Conservation (phyloP, 2,329 filamentous ascomycete species). For the Diaporthe capsici region DNA sequence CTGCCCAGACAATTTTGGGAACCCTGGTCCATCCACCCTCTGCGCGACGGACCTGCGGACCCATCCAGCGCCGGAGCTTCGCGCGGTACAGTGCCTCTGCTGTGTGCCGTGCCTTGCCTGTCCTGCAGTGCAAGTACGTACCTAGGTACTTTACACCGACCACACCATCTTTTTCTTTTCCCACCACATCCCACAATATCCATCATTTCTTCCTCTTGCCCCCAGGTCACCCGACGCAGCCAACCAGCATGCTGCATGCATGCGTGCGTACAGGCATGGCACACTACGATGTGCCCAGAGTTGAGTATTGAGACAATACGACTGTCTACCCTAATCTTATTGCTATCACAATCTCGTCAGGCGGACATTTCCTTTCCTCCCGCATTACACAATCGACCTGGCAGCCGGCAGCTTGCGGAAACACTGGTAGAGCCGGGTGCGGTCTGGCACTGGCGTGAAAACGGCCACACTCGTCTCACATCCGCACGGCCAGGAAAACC, state of each 20-base stretch:
- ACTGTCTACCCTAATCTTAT: not conserved
- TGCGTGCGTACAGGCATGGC: not conserved
- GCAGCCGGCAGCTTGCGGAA: not conserved
- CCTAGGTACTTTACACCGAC: not conserved
- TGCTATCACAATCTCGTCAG: not conserved
- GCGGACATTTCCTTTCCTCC: not conserved
- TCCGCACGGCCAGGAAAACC: not conserved
- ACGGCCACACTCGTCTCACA: not conserved
- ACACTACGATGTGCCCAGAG: not conserved
- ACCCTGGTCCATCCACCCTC: not conserved
- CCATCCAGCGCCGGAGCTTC: not conserved
- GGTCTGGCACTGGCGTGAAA: not conserved
- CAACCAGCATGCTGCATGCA: not conserved
- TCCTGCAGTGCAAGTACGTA: not conserved
- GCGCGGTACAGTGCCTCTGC: too few species aligned
- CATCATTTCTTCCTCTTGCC: slow-evolving; percentile 7
- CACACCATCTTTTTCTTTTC: slow-evolving; percentile 21
- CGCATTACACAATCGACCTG: not conserved
- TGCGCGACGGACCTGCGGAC: slow-evolving; percentile 4
- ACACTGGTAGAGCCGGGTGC: not conserved
- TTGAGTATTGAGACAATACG: slow-evolving; percentile 2
- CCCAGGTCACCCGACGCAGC: not conserved
- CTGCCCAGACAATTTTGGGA: slow-evolving; percentile 5
- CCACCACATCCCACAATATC: not conserved
- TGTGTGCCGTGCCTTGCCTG: not conserved